Evolutionary conservation across 176 grass and related monocot genomes (phyloP), one percentile per base, ranked within the genome.

Genomic region (Carex parvula): DNA sequence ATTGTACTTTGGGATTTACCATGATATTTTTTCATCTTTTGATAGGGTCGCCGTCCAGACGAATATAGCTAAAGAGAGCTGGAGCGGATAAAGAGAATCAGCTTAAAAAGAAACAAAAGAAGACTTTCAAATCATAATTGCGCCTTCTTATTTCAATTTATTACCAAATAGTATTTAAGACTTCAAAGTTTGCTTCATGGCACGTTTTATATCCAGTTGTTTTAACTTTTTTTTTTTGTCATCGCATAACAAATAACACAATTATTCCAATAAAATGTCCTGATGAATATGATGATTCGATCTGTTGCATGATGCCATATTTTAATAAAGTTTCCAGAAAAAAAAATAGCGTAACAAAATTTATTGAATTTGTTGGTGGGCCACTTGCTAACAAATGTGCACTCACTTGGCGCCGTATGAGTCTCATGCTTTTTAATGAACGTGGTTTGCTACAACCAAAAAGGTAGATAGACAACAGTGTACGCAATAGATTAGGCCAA

Each of bases 51-150:
- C 79, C 58, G 55, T 71, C 64, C 81, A 5, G 62, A 87, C 21
- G 89, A 74, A 58, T 89, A 93, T 24, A 76, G 80, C 0, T 84
- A 89, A 71, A 68, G 85, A 89, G 26, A 92, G 85, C 66, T 90
- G 92, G 13, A 32, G 14, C 22, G 4, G 73, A 78, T 78, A 9
- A 90, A 93, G 83, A 54, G 72, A 84, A 80, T 93, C 90, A 21
- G 84, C 22, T 74, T 92, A 62, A 87, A 70, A 33, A 64, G 3
- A 81, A 42, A 12, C n/a, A 24, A 21, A 3, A 41, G 46, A 81
- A 22, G 60, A 14, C 14, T 30, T 64, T 78, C 24, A 81, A 22
- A 63, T 26, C 62, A 30, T 63, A 62, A 12, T 46, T 81, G 35
- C 55, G 16, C 33, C 9, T 81, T 60, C 26, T 58, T 18, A 63